Conservation (phyloP, 2,329 filamentous ascomycete genomes). For the Cladosporium sp. region DNA sequence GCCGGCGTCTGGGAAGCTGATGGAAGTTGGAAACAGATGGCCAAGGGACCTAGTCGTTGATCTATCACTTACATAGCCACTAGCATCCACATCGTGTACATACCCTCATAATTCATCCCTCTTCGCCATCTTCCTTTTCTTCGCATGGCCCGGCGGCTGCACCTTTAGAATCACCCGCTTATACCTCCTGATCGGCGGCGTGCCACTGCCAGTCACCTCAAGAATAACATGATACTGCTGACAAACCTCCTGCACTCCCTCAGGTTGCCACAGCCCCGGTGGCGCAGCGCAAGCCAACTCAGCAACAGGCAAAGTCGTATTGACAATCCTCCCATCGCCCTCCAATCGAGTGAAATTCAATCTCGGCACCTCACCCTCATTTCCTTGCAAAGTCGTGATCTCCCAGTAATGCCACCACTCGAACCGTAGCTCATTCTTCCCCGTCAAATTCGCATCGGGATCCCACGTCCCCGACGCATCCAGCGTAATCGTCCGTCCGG, state of each 20-base stretch:
- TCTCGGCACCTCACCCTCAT: constrained; percentile 38
- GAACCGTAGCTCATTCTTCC: constrained; percentile 35
- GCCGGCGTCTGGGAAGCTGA: constrained; percentile 65
- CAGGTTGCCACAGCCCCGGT: constrained; percentile 25
- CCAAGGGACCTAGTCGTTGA: constrained; percentile 48
- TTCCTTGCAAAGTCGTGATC: constrained; percentile 42
- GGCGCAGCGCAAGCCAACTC: constrained; percentile 40
- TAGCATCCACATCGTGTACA: no score
- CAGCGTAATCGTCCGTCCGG: constrained; percentile 37
- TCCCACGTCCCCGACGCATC: constrained; percentile 47
- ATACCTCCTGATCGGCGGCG: constrained; percentile 45
- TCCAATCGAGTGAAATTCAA: constrained; percentile 30
- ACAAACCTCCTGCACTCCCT: constrained; percentile 36
- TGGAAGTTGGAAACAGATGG: constrained; percentile 64
- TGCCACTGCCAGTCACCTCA: constrained; percentile 44
- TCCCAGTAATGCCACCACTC: constrained; percentile 50
- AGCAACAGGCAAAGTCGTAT: constrained; percentile 22
- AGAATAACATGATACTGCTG: constrained; percentile 49
- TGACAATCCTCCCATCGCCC: constrained; percentile 26
- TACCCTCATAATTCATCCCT: constrained; percentile 17
- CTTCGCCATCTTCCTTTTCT: constrained; percentile 5
- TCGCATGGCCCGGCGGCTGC: constrained; percentile 1
- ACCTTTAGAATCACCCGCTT: constrained; percentile 38
- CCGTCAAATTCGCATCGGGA: constrained; percentile 38
- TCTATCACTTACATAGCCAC: neutral